Evolutionary conservation across 108 stramenopile species (phyloP).

Genomic region (Epipyxis sp.): DNA sequence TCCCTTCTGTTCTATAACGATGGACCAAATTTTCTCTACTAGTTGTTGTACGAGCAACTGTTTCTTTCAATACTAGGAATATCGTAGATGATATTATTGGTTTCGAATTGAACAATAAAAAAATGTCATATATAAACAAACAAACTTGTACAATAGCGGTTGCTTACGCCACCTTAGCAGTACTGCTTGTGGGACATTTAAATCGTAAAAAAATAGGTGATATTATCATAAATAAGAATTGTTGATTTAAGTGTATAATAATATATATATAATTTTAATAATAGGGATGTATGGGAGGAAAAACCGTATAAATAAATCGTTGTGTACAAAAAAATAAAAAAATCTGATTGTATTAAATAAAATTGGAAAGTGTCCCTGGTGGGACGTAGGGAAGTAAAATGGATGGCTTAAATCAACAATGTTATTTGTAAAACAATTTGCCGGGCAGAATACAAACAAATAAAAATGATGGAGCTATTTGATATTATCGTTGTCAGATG

Average conservation of each 20-base stretch:
- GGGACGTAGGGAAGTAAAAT: too few relatives aligned
- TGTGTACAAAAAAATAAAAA: background rate
- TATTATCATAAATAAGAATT: constrained; percentile 6
- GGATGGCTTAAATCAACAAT: too few relatives aligned
- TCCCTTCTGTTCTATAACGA: too few relatives aligned
- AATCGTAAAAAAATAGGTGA: constrained; percentile 9
- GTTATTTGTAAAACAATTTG: too few relatives aligned
- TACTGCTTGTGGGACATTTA: constrained; percentile 4
- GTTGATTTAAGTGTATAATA: constrained; percentile 5
- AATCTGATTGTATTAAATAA: too few relatives aligned
- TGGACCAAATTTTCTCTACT: too few relatives aligned
- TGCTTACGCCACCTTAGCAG: constrained; percentile 8
- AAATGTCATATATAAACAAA: background rate
- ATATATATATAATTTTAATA: constrained; percentile 10
- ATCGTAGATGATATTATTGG: too few relatives aligned
- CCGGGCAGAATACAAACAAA: background rate
- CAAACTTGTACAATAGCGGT: constrained; percentile 5
- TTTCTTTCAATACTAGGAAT: too few relatives aligned
- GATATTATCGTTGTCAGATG: background rate
- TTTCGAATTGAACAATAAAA: too few relatives aligned
- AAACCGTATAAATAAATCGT: background rate
- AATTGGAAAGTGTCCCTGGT: too few relatives aligned
- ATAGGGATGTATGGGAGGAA: background rate
- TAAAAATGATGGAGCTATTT: constrained; percentile 4
- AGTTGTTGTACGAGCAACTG: too few relatives aligned